phyloP scores from a whole-genome alignment of 2,329 filamentous ascomycete species.

The Bertia moriformis region DNA sequence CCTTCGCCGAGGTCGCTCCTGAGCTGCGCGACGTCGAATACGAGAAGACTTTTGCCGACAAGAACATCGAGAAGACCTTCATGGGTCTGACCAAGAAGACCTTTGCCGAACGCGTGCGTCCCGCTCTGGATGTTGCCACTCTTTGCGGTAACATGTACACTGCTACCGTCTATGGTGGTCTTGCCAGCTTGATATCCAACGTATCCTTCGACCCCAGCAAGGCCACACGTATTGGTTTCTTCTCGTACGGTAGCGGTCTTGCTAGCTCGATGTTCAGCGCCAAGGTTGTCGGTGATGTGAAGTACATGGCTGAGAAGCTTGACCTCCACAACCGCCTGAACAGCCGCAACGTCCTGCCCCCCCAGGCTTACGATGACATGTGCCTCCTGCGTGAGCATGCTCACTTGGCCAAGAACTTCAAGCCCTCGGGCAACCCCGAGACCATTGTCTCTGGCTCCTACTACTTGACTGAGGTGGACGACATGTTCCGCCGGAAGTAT shows the following conservation, averaged over 20 bases:
- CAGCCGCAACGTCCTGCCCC: constrained; percentile 49
- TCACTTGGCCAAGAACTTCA: constrained; percentile 68
- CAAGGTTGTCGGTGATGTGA: constrained; percentile 53
- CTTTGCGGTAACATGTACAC: constrained; percentile 56
- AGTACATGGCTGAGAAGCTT: constrained; percentile 50
- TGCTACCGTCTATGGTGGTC: constrained; percentile 40
- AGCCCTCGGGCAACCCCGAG: constrained; percentile 52
- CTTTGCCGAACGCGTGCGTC: constrained; percentile 64
- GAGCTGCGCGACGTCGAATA: constrained; percentile 70
- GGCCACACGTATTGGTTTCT: constrained; percentile 37
- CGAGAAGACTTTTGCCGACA: constrained; percentile 65
- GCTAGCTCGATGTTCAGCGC: constrained; percentile 54
- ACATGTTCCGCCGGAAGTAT: constrained; percentile 76
- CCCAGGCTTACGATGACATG: constrained; percentile 61
- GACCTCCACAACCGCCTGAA: constrained; percentile 57
- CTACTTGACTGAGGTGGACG: constrained; percentile 68
- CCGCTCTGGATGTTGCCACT: constrained; percentile 62
- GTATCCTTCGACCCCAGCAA: constrained; percentile 55
- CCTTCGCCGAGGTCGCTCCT: constrained; percentile 61
- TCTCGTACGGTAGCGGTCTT: constrained; percentile 63
- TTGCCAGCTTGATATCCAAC: constrained; percentile 36
- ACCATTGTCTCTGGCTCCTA: constrained; percentile 56
- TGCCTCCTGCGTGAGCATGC: constrained; percentile 71
- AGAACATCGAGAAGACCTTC: constrained; percentile 74
- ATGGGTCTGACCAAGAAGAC: constrained; percentile 73